Percentiles rank a stretch among this genome's conserved stretches.
Conservation (phyloP, 768 basidiomycete species). For the Psilocybe cubensis region DNA sequence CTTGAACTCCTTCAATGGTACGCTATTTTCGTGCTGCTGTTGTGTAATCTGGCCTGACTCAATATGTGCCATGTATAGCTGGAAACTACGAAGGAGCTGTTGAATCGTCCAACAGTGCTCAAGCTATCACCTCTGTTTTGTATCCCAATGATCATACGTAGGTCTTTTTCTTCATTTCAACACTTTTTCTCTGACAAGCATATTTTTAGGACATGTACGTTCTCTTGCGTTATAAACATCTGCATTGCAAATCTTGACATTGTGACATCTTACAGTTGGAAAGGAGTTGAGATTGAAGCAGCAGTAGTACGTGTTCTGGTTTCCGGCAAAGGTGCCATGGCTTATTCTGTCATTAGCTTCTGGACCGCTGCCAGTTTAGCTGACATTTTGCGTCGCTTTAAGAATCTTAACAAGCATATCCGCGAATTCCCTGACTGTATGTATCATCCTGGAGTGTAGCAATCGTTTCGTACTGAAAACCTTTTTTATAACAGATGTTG, state of each 20-base stretch:
- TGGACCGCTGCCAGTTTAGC: constrained; percentile 88
- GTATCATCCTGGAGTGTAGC: constrained; percentile 24
- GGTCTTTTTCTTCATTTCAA: constrained; percentile 26
- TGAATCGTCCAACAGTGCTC: constrained; percentile 86
- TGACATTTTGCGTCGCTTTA: constrained; percentile 93
- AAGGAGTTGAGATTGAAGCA: constrained; percentile 93
- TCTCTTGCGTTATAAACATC: neutral
- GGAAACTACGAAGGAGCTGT: constrained; percentile 94
- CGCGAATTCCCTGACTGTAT: constrained; percentile 81
- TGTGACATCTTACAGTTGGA: constrained; percentile 54
- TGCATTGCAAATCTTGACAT: neutral
- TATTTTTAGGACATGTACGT: constrained; percentile 46
- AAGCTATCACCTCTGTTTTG: constrained; percentile 91
- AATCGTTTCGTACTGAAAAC: neutral
- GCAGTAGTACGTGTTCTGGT: constrained; percentile 66
- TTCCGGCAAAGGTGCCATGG: too few relatives aligned
- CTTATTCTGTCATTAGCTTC: constrained; percentile 46
- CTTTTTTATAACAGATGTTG: constrained; percentile 56
- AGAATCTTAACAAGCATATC: constrained; percentile 83
- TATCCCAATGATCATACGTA: constrained; percentile 94
- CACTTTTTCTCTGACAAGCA: constrained; percentile 1
- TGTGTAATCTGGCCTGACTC: neutral
- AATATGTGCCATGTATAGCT: constrained; percentile 46
- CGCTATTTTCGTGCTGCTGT: constrained; percentile 11
- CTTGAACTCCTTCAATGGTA: constrained; percentile 93